Conservation (phyloP, 495 filamentous ascomycete species). For the Pyrenula aspistea region DNA sequence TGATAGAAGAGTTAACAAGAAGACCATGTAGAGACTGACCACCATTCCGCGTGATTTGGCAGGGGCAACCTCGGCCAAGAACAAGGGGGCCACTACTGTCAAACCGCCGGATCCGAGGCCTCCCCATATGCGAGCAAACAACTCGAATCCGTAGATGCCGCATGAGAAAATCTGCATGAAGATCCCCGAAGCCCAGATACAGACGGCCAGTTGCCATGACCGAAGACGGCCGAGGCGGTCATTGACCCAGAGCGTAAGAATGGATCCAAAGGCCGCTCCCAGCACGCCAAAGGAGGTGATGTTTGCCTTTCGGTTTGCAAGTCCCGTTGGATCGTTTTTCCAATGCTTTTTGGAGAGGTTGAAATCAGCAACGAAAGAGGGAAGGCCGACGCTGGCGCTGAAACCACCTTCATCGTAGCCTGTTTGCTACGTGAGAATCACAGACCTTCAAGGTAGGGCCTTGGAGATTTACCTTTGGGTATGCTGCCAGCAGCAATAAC, state of each 20-base stretch:
- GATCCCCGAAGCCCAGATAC: constrained; percentile 28
- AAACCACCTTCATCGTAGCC: constrained; percentile 34
- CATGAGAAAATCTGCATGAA: constrained; percentile 33
- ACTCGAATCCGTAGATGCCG: constrained; percentile 29
- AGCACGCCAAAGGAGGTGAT: constrained; percentile 34
- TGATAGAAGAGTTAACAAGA: constrained; percentile 24
- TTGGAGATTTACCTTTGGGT: constrained; percentile 23
- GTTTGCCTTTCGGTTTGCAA: constrained; percentile 30
- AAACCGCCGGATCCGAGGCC: constrained; percentile 35
- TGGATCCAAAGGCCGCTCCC: constrained; percentile 28
- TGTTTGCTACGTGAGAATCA: too few relatives aligned
- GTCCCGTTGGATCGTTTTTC: constrained; percentile 19
- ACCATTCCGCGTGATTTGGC: constrained; percentile 33
- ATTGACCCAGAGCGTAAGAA: constrained; percentile 26
- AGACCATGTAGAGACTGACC: constrained; percentile 38
- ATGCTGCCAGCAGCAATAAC: constrained; percentile 31
- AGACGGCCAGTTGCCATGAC: constrained; percentile 24
- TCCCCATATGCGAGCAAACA: constrained; percentile 30
- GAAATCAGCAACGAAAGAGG: constrained; percentile 28
- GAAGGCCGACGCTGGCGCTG: constrained; percentile 27
- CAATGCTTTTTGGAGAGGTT: constrained; percentile 24
- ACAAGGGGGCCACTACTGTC: constrained; percentile 36
- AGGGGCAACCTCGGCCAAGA: constrained; percentile 40
- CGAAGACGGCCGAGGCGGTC: constrained; percentile 27
- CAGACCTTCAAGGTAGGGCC: too few relatives aligned